Conservation (phyloP, 345 rosid genomes). For the Ceriops tagal region DNA sequence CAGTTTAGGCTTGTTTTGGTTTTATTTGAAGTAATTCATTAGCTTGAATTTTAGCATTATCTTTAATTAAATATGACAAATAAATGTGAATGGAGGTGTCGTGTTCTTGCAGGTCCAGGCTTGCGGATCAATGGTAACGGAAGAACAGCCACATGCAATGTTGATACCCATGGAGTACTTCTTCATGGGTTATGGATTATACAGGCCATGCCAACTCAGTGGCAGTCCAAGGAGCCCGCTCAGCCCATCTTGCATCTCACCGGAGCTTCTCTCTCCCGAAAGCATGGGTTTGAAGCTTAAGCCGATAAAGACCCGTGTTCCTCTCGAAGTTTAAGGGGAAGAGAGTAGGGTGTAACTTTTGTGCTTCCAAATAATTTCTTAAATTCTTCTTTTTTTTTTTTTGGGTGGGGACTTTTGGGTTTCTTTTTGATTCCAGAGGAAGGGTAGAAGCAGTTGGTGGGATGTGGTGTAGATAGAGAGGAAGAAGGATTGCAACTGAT, state of each 20-base stretch:
- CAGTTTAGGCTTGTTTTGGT: too few species aligned
- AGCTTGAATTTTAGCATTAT: background rate
- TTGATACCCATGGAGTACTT: constrained; percentile 31
- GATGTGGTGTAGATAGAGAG: constrained; percentile 36
- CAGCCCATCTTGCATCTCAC: constrained; percentile 30
- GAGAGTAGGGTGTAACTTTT: background rate
- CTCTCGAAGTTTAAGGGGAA: background rate
- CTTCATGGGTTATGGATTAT: constrained; percentile 32
- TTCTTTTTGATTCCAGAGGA: constrained; percentile 8
- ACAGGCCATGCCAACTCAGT: constrained; percentile 22
- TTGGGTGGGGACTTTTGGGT: background rate
- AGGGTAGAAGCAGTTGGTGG: constrained; percentile 23
- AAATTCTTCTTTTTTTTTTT: constrained; percentile 7
- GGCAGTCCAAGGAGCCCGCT: constrained; percentile 34
- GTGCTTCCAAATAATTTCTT: background rate
- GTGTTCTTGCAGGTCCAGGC: constrained; percentile 23
- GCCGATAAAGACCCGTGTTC: constrained; percentile 25
- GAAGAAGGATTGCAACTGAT: constrained; percentile 13
- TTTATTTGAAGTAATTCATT: background rate
- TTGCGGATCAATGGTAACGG: constrained; percentile 35
- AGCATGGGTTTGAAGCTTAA: constrained; percentile 36
- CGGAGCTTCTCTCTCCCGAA: constrained; percentile 35
- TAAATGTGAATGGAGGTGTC: background rate
- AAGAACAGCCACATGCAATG: constrained; percentile 35
- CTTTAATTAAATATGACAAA: background rate